Evolutionary conservation across 179 eudicot species (phyloP), one percentile per base, ranked within the genome.

Genomic region (Dionaea muscipula): DNA sequence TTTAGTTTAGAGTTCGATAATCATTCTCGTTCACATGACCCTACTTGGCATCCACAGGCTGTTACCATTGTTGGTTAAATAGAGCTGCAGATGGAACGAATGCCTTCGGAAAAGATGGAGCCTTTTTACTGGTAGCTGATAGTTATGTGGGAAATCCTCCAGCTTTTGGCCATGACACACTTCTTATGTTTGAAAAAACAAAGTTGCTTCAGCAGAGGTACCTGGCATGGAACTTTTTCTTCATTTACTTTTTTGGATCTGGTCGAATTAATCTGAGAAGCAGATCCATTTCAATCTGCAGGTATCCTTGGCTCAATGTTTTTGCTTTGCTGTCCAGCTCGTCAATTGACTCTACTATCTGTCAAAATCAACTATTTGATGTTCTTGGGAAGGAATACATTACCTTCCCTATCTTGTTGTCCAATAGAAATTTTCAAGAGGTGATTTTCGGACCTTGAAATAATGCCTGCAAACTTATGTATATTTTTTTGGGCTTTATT

Each of bases 141-240:
- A 67, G 72, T 55, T 81, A 77, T 54, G 36, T 55, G 47, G 77
- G 69, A 58, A 69, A 80, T 44, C 50, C 76, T 57, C 45, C 51
- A 12, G 70, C 27, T 27, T 60, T 66, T n/a, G 41, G 70, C 56
- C 51, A 53, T 64, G 62, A 64, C 40, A 64, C 62, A 59, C 53
- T 37, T 31, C 20, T 44, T 41, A 72, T 75, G 79, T 41, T 86
- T 45, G 79, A 78, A 67, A 84, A 72, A 65, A 84, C 73, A 35
- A 90, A 90, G 69, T 64, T 68, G 21, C 81, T 90, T 63, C 87
- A 90, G 70, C 94, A 80, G 70, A 86, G 97, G 97, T 90, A 79
- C 56, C 65, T 35, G 31, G 49, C 56, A 47, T 40, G 43, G 40
- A 17, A 36, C 11, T 33, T 28, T 51, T 37, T 65, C 58, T 13